Evolutionary conservation across 352 stramenopile genomes (phyloP), one percentile per base, ranked within the genome.

Genomic region (Globisporangium irregulare): DNA sequence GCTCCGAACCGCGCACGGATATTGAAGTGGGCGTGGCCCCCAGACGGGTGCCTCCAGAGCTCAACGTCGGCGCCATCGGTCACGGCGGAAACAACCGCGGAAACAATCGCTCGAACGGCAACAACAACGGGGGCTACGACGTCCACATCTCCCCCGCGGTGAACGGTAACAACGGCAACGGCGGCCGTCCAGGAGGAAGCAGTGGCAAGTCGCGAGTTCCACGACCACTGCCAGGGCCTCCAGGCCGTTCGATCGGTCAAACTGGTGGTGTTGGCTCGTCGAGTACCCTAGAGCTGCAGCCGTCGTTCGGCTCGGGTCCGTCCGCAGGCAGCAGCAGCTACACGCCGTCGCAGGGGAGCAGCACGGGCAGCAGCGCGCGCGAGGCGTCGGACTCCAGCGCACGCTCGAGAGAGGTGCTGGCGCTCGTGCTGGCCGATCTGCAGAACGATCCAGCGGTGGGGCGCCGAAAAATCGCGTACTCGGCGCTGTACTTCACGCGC

Each of bases 401-500:
- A 48, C 75, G 62, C 48, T 86, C 80, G 8, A 70, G 70, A 4
- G 78, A 89, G 57, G 80, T 82, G 14, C 79, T 82, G 14, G 76
- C 68, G 36, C 79, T 77, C 15, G 84, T 92, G 55, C 68, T 94
- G n/a, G 74, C 87, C 43, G 81, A 90, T 58, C 87, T 95, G 63
- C 83, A 93, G 72, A 58, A 72, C 12, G 84, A 93, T 60, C 67
- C 81, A 57, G 78, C 75, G 53, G 78, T 95, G 14, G 72, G 73
- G 7, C 56, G 70, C 0, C 76, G 77, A 43, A 82, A 82, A 27
- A 90, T 95, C 55, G 72, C 87, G 46, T 92, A 93, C 74, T 81
- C 76, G 14, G 83, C 82, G 25, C 66, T 95, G 48, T 90, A 91
- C 64, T 95, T 94, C 66, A 93, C 86, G 54, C 86, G 87, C n/a